Evolutionary conservation across 1,284 basidiomycete genomes (phyloP).

Genomic region (Melampsora medusae): DNA sequence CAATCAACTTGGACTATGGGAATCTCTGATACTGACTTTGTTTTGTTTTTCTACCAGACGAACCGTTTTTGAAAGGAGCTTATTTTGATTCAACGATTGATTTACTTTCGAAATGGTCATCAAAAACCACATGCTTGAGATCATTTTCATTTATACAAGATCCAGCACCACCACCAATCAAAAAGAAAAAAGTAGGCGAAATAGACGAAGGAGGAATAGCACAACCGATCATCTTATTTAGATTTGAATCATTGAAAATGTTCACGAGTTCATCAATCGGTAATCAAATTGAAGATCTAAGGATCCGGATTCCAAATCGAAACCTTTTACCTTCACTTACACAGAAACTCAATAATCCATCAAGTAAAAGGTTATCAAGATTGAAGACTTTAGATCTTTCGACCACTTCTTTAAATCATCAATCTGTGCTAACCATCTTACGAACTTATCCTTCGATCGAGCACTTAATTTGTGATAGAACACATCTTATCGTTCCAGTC

Average conservation of each 20-base stretch:
- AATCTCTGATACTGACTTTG: neutral
- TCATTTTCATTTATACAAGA: constrained; percentile 42
- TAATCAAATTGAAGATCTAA: neutral
- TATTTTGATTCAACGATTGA: constrained; percentile 34
- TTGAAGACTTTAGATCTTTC: constrained; percentile 36
- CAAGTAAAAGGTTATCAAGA: neutral
- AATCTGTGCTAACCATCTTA: neutral
- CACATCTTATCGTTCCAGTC: constrained; percentile 19
- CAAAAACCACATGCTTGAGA: neutral
- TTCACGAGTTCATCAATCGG: constrained; percentile 13
- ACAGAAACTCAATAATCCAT: neutral
- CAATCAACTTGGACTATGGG: neutral
- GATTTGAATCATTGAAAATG: constrained; percentile 13
- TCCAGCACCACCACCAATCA: neutral
- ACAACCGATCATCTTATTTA: constrained; percentile 42
- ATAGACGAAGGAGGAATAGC: constrained; percentile 16
- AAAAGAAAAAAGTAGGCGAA: neutral
- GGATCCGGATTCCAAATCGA: constrained; percentile 26
- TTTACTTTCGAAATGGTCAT: constrained; percentile 16
- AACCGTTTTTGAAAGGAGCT: constrained; percentile 43
- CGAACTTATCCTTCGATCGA: constrained; percentile 3
- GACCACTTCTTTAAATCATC: constrained; percentile 1
- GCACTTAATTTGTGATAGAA: constrained; percentile 23
- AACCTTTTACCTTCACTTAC: constrained; percentile 10
- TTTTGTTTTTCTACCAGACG: constrained; percentile 13